Conservation (phyloP, 2,329 filamentous ascomycete species). For the Penicillium italicum region DNA sequence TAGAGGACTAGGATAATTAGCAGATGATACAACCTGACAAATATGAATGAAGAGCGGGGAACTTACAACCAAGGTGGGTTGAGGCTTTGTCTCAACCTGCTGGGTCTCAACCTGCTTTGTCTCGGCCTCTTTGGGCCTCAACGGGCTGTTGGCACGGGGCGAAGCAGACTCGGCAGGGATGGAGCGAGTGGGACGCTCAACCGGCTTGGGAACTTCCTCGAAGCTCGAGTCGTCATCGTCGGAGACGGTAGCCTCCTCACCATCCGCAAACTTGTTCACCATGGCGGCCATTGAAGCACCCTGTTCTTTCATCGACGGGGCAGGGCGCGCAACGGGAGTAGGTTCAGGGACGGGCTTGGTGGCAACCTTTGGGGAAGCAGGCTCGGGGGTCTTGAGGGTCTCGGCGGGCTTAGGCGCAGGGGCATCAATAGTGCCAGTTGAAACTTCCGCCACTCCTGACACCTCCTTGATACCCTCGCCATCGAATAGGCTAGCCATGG, state of each 20-base stretch:
- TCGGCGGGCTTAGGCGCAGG: constrained; percentile 51
- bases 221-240: constrained; percentile 74
- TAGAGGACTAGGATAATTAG: constrained; percentile 20
- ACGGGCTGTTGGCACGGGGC: constrained; percentile 30
- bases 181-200: constrained; percentile 55
- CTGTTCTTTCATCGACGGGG: constrained; percentile 75
- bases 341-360: constrained; percentile 32
- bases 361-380: constrained; percentile 30
- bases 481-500: constrained; percentile 87
- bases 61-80: constrained; percentile 25
- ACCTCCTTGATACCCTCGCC: constrained; percentile 77
- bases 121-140: constrained; percentile 29
- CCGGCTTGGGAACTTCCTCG: constrained; percentile 75
- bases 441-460: constrained; percentile 42
- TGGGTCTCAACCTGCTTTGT: constrained; percentile 4
- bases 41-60: neutral
- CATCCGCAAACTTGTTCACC: constrained; percentile 82
- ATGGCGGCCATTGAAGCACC: constrained; percentile 80
- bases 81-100: constrained; percentile 19
- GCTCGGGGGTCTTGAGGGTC: constrained; percentile 31
- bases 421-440: constrained; percentile 31
- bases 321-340: constrained; percentile 46
- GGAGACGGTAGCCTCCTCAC: constrained; percentile 55
- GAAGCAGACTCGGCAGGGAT: constrained; percentile 24
- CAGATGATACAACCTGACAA: neutral